Evolutionary conservation across 495 filamentous ascomycete species (phyloP).

Genomic region (Trichocladium antarcticum): DNA sequence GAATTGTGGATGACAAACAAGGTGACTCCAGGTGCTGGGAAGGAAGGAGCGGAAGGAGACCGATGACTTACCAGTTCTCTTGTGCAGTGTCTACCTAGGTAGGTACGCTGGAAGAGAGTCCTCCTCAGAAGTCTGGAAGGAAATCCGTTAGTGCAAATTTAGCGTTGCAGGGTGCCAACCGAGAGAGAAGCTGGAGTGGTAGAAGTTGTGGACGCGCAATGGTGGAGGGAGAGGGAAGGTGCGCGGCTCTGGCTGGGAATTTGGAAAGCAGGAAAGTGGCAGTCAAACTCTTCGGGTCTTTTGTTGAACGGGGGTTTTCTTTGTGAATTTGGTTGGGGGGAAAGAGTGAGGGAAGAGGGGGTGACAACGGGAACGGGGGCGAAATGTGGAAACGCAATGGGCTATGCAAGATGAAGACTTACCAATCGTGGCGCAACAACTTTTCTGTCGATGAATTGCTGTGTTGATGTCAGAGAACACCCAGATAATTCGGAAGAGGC

Average conservation of each 20-base stretch:
- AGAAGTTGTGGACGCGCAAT: no score
- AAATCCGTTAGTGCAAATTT: no score
- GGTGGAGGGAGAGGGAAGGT: background rate
- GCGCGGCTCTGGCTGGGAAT: no score
- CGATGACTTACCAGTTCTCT: background rate
- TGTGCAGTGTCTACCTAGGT: no score
- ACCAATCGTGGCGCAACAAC: background rate
- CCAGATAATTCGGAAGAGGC: background rate
- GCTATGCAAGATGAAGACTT: background rate
- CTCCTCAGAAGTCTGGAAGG: no score
- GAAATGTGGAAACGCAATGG: background rate
- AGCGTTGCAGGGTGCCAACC: no score
- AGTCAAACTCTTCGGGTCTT: background rate
- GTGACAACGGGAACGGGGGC: background rate
- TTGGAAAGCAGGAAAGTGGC: background rate
- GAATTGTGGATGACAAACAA: background rate
- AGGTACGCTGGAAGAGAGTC: no score
- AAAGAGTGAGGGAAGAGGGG: background rate
- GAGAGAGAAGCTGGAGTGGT: no score
- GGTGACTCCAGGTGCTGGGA: background rate
- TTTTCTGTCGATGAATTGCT: background rate
- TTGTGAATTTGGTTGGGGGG: background rate
- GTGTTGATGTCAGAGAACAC: background rate
- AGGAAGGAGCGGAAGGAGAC: background rate
- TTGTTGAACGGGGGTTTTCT: background rate